These are phyloP conservation scores for Exserohilum rostratum DNA, from an alignment of 2,329 filamentous ascomycete species.

Conservation along the genomic window DNA sequence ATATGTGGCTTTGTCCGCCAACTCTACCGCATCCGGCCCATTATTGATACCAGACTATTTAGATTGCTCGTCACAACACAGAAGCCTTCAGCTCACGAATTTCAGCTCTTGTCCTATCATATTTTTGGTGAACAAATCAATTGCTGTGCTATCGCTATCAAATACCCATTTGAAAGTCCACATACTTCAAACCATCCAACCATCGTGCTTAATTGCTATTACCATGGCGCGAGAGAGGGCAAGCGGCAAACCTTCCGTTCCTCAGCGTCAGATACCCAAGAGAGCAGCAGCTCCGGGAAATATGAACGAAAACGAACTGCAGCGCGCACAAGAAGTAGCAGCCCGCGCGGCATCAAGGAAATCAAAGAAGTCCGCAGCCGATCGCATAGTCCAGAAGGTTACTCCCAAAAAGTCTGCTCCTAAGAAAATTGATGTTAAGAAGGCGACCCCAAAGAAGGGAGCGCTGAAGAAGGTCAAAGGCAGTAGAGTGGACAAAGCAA, in stretches of 20 bases:
- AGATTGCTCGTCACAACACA: not conserved
- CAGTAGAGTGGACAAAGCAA: not conserved
- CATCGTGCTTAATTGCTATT: not conserved
- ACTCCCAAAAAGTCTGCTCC: not conserved
- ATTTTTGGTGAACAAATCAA: not conserved
- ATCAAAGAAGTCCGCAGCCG: not conserved
- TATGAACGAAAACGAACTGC: not conserved
- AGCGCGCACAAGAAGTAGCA: not conserved
- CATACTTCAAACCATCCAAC: not conserved
- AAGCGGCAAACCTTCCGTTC: not conserved
- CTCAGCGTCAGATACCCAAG: not conserved
- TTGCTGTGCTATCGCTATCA: not conserved
- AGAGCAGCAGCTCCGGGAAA: not conserved
- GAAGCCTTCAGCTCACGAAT: not conserved
- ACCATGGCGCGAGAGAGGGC: not conserved
- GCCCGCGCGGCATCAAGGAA: not conserved
- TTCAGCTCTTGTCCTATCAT: not conserved
- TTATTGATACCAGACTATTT: constrained; percentile 8
- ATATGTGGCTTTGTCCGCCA: constrained; percentile 11
- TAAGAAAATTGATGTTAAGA: not conserved
- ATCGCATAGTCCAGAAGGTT: not conserved
- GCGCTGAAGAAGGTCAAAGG: not conserved
- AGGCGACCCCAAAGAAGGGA: not conserved
- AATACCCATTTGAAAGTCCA: not conserved
- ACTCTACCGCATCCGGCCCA: constrained; percentile 1